Evolutionary conservation across 306 rosid species (phyloP).

Genomic region (Amphicarpaea edgeworthii): DNA sequence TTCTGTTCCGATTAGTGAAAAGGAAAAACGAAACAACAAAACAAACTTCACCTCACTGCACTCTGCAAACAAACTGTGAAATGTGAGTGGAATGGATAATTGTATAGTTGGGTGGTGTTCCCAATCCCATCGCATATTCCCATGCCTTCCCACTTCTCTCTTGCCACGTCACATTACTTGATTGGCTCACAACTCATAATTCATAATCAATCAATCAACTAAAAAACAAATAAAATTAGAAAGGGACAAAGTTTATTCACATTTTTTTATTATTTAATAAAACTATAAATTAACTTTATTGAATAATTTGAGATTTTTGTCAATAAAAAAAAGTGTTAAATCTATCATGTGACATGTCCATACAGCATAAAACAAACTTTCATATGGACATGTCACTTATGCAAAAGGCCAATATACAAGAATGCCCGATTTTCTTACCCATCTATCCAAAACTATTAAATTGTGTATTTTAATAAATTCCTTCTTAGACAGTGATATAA

Average conservation of each 20-base stretch:
- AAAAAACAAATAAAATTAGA: neutral
- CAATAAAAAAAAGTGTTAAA: neutral
- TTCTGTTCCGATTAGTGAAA: neutral
- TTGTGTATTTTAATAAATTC: neutral
- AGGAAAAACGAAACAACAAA: neutral
- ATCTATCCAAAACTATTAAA: neutral
- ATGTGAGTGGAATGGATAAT: slow-evolving; percentile 28
- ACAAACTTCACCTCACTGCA: neutral
- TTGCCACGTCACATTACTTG: slow-evolving; percentile 28
- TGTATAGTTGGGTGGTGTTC: slow-evolving; percentile 17
- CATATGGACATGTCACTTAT: neutral
- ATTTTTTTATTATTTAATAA: neutral
- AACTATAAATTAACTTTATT: neutral
- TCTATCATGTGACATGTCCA: too few species aligned
- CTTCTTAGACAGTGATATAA: neutral
- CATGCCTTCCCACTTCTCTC: neutral
- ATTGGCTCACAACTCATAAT: neutral
- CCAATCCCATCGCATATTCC: slow-evolving; percentile 9
- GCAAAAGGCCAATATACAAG: neutral
- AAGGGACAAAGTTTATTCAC: neutral
- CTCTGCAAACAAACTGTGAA: neutral
- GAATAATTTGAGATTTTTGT: neutral
- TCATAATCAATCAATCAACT: neutral
- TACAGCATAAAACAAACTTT: too few species aligned
- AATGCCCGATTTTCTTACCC: neutral